Evolutionary conservation across 1,284 basidiomycete genomes (phyloP), one percentile per base, ranked within the genome.

Genomic region (Vanrija sp.): DNA sequence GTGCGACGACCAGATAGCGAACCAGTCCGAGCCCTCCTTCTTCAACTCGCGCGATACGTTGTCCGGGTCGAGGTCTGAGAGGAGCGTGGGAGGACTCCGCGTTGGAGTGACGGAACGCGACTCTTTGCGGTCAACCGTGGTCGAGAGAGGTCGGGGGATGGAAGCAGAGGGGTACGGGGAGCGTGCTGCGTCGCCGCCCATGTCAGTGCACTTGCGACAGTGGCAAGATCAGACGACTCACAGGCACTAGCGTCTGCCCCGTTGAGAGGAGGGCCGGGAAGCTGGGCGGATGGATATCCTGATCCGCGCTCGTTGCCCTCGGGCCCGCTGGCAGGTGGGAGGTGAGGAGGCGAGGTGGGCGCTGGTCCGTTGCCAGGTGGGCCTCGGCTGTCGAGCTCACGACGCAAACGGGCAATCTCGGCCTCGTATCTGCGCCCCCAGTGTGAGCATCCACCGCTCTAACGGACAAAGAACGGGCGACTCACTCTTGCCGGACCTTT

Each of bases 21-120:
- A 88, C 95, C 95, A 98, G 75, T 98, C 96, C 36, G 80, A 78
- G 0, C 92, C 94, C 71, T 93, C 88, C 75, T 88, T 89, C 64
- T 82, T 82, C 50, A 81, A 67, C 45, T 81, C 80, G 45, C 77
- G 72, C 19, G 79, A 77, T 18, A 82, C 77, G 41, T 76, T 76
- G 3, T 79, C 79, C 8, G 78, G 78, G 53, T 81, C 79, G 22
- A 80, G 72, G 52, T 79, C 76, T 47, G 74, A 74, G 0, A 78
- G 59, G 24, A 78, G 65, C 5, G 71, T 71, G n/a, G 72, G 39
- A 53, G 51, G 45, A 59, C 65, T 54, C 38, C 46, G 38, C 15
- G 51, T 49, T 4, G 47, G 38, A 10, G 41, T 43, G 9, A 45
- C 41, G 35, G 52, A 56, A 35, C 45, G 57, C 51, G 65, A 27